Conservation (phyloP, 768 basidiomycete genomes). For the Suillus lakei region DNA sequence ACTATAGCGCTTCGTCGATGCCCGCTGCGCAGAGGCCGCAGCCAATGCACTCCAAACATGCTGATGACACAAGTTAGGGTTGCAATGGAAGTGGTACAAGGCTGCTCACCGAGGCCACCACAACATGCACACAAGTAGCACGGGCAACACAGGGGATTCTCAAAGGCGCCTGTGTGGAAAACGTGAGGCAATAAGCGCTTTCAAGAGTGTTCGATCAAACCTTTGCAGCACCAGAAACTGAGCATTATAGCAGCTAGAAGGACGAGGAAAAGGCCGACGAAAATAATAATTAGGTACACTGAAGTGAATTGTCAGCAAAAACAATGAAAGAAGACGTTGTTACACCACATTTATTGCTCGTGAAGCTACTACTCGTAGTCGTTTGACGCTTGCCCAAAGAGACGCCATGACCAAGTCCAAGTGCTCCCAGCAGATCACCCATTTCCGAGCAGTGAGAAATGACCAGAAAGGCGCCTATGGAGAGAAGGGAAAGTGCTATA, state of each 20-base stretch:
- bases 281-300: constrained; percentile 70
- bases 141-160: constrained; percentile 68
- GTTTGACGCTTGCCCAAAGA: constrained; percentile 32
- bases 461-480: constrained; percentile 34
- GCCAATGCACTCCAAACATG: constrained; percentile 70
- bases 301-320: neutral
- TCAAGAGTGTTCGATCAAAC: constrained; percentile 30
- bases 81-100: neutral
- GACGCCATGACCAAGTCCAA: constrained; percentile 31
- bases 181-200: neutral
- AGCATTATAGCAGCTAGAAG: constrained; percentile 59
- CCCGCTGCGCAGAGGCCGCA: constrained; percentile 69
- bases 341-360: constrained; percentile 44
- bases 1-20: constrained; percentile 30
- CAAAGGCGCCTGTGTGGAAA: constrained; percentile 45
- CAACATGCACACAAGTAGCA: constrained; percentile 76
- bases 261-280: constrained; percentile 64
- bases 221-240: constrained; percentile 69
- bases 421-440: constrained; percentile 24
- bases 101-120: constrained; percentile 52
- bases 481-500: constrained; percentile 36
- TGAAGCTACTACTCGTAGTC: constrained; percentile 35
- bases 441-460: constrained; percentile 35
- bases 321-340: constrained; percentile 19
- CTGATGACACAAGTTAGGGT: constrained; percentile 32